Base-by-base conservation (phyloP, 495 filamentous ascomycete species). In the Glarea lozoyensis region DNA sequence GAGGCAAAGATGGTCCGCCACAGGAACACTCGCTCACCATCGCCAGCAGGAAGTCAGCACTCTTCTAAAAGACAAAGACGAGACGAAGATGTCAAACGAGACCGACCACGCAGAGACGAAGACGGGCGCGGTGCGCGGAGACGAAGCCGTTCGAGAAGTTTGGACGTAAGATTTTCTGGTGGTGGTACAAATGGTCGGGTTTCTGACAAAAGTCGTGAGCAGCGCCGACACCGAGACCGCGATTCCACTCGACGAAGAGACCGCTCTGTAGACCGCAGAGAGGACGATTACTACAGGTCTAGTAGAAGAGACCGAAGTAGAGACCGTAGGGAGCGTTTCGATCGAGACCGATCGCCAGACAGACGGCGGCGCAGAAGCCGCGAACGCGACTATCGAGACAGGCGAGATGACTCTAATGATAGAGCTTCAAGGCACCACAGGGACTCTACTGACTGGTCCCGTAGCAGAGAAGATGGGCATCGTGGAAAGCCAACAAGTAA, bases 1-100 rank as follows among this genome's bases (percentile, higher is more conserved):
- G 73, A 60, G 56, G 63, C 72, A 73, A 82, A 65, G 65, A 89
- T 89, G 84, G 82, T 84, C 82, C 84, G 84, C 73, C 84, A 78
- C 75, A 82, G 76, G 79, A 82, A 87, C 79, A 79, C 82, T 78
- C 84, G 83, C 83, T 88, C 84, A 88, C 84, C 84, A 85, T 87
- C 84, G 78, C 84, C 84, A 82, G 81, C 82, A 88, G 84, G 83
- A 80, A 87, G 82, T 72, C 79, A 84, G 59, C 78, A 75, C 64
- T 82, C 81, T 56, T 81, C 81, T 55, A 80, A 76, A 69, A 75
- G 77, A 53, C 67, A 59, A 54, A 82, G 80, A 58, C 78, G 81
- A 73, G 82, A 87, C 60, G 81, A 86, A 62, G 83, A 86, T 60
- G 76, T 82, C 46, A 77, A 75, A 37, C 69, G 81, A 48, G 82